Evolutionary conservation across 139 green algal species (phyloP).

Genomic region (Nannochloris sp.): DNA sequence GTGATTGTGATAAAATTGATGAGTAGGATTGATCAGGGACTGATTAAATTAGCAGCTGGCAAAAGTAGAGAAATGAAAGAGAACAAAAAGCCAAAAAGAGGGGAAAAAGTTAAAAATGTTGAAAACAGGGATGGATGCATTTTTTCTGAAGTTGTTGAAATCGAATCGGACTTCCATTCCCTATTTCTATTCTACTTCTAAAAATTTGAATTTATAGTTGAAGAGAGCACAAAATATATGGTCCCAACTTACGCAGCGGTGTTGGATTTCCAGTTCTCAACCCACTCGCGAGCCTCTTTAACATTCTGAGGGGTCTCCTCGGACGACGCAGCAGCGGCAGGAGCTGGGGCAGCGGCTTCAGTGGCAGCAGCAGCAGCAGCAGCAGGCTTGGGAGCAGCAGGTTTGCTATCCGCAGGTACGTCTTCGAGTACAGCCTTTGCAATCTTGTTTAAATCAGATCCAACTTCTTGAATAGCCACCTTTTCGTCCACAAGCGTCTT

Average conservation of each 20-base stretch:
- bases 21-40: not conserved
- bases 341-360: not conserved
- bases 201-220: not conserved
- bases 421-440: constrained; percentile 29
- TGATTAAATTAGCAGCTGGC: not conserved
- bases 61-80: not conserved
- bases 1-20: too few relatives aligned
- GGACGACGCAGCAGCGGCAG: not conserved
- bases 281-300: constrained; percentile 20
- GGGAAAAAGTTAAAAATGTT: not conserved
- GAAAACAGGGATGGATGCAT: not conserved
- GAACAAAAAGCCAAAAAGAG: not conserved
- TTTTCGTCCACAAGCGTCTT: constrained; percentile 30
- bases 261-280: constrained; percentile 6
- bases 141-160: too few relatives aligned
- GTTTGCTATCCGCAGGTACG: not conserved
- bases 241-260: too few relatives aligned
- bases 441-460: constrained; percentile 30
- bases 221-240: not conserved
- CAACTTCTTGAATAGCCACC: constrained; percentile 27
- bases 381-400: not conserved
- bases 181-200: not conserved
- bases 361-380: not conserved
- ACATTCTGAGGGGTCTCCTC: constrained; percentile 13
- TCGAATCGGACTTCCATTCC: not conserved